Conservation (phyloP, 257 asterid species). For the Catharanthus roseus region DNA sequence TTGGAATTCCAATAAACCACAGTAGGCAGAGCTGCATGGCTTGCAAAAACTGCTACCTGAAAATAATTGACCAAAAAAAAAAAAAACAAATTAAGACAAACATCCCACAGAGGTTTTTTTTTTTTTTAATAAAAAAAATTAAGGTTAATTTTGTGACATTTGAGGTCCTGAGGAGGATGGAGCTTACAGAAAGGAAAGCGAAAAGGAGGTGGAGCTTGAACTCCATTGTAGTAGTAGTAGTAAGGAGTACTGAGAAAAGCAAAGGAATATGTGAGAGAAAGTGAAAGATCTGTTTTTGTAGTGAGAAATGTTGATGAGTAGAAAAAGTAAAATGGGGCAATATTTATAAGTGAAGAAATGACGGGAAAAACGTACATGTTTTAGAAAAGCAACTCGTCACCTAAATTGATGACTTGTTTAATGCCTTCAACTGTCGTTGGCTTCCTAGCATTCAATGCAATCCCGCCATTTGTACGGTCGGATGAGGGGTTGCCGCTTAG, state of each 20-base stretch:
- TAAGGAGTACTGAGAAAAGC: background rate
- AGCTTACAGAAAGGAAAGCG: conserved; percentile 63
- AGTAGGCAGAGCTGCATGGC: conserved; percentile 58
- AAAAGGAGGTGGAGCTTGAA: conserved; percentile 40
- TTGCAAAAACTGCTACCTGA: conserved; percentile 50
- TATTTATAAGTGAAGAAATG: conserved; percentile 27
- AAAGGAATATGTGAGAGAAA: background rate
- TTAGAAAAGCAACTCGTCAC: conserved; percentile 31
- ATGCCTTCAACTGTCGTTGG: conserved; percentile 40
- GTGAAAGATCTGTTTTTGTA: background rate
- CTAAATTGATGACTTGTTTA: conserved; percentile 24
- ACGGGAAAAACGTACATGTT: background rate
- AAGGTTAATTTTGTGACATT: too few relatives aligned
- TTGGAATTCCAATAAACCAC: conserved; percentile 62
- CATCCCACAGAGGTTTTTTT: too few relatives aligned
- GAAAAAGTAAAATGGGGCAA: conserved; percentile 1
- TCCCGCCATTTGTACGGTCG: conserved; percentile 11
- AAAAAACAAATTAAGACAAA: background rate
- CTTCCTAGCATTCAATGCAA: conserved; percentile 21
- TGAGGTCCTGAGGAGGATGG: background rate
- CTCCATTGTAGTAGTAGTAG: too few relatives aligned
- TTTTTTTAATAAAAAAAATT: background rate
- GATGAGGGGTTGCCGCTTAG: background rate
- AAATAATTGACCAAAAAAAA: background rate
- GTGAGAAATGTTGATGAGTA: background rate